phyloP scores from a whole-genome alignment of 768 basidiomycete genomes.

The Naganishia kalamii region DNA sequence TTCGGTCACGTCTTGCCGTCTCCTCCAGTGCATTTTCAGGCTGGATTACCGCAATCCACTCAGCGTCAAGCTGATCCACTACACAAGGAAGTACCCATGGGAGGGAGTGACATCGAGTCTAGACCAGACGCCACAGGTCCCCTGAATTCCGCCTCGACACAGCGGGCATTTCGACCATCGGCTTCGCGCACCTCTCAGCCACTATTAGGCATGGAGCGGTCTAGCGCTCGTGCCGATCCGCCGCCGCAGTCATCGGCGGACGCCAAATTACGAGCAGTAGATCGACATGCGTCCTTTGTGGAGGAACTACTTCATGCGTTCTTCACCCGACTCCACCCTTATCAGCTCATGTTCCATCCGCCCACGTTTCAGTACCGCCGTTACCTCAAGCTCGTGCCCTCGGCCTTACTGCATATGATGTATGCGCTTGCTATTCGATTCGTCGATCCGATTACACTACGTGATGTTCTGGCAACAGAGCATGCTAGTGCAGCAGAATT shows the following conservation, averaged over 20 bases:
- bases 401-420: constrained; percentile 38
- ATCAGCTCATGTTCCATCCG: constrained; percentile 39
- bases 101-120: neutral
- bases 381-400: constrained; percentile 33
- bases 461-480: neutral
- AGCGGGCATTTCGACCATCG: neutral
- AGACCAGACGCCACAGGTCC: neutral
- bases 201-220: neutral
- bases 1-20: neutral
- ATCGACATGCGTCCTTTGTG: constrained; percentile 19
- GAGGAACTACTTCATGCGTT: constrained; percentile 43
- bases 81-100: neutral
- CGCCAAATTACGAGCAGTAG: neutral
- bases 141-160: neutral
- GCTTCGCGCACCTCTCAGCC: neutral
- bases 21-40: neutral
- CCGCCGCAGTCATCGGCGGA: neutral
- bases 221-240: neutral
- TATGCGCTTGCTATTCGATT: constrained; percentile 39
- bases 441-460: constrained; percentile 17
- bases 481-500: neutral
- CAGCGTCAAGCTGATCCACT: neutral
- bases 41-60: neutral
- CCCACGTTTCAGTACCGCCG: constrained; percentile 42
- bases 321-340: constrained; percentile 35